Evolutionary conservation across 352 stramenopile species (phyloP).

Genomic region (Phytophthora kernoviae): DNA sequence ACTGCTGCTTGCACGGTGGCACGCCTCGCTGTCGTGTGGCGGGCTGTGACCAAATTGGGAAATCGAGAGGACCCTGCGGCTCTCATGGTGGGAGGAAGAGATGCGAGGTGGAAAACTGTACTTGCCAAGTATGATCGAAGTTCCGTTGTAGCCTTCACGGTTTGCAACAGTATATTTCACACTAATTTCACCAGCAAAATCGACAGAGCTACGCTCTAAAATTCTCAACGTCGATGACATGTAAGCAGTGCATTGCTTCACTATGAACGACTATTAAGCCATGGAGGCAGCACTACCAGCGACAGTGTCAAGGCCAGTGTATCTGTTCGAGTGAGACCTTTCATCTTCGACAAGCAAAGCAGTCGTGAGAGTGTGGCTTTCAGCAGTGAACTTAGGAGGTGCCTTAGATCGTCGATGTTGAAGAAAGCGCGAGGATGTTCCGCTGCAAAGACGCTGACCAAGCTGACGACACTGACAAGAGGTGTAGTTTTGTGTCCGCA

Average conservation of each 20-base stretch:
- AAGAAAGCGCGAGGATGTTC: constrained; percentile 20
- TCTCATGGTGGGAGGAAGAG: background rate
- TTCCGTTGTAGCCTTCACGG: background rate
- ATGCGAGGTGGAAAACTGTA: background rate
- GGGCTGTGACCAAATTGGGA: background rate
- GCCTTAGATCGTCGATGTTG: constrained; percentile 14
- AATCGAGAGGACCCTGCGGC: background rate
- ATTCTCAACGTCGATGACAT: too few species aligned
- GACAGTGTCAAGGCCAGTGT: constrained; percentile 11
- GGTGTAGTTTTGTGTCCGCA: constrained; percentile 7
- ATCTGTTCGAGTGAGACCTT: background rate
- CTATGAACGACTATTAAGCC: too few species aligned
- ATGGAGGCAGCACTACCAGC: constrained; percentile 8
- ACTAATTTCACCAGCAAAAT: too few species aligned
- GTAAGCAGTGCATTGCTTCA: too few species aligned
- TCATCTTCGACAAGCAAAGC: constrained; percentile 26
- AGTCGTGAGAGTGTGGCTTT: constrained; percentile 16
- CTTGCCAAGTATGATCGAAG: background rate
- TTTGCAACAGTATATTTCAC: background rate
- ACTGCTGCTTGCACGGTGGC: background rate
- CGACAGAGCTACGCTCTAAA: too few species aligned
- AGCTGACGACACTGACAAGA: constrained; percentile 53
- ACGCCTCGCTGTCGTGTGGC: background rate
- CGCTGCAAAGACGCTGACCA: constrained; percentile 41
- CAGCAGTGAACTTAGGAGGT: constrained; percentile 4